A percentile compares a stretch with the other conserved stretches of the same genome.
phyloP scores from a whole-genome alignment of 257 asterid species.

The Paraleonurus japonicus region DNA sequence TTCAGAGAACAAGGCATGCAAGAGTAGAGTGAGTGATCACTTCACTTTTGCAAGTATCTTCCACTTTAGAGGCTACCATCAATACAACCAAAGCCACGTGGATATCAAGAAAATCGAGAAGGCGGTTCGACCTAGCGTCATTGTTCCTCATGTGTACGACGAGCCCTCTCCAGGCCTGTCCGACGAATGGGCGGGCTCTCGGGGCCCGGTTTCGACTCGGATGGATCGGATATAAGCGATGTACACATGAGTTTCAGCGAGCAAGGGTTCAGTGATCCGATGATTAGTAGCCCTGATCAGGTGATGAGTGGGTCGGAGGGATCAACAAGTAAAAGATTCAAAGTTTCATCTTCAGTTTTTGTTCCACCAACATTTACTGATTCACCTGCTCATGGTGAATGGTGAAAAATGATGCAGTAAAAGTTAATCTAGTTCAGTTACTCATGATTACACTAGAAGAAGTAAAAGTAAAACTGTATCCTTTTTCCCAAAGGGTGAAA shows the following conservation, averaged over 20 bases:
- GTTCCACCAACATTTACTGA: slow-evolving; percentile 74
- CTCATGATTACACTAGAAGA: neutral
- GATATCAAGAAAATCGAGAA: slow-evolving; percentile 60
- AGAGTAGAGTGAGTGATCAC: slow-evolving; percentile 80
- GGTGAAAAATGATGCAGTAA: slow-evolving; percentile 15
- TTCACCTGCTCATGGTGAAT: slow-evolving; percentile 37
- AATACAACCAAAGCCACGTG: slow-evolving; percentile 38
- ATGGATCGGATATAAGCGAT: slow-evolving; percentile 56
- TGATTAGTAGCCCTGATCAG: slow-evolving; percentile 71
- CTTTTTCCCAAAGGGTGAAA: slow-evolving; percentile 36
- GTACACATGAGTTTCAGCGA: slow-evolving; percentile 32
- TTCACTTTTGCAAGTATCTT: slow-evolving; percentile 86
- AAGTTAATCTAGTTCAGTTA: neutral
- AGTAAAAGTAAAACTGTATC: neutral
- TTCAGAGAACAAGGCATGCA: slow-evolving; percentile 56
- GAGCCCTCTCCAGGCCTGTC: slow-evolving; percentile 48
- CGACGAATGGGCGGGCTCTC: slow-evolving; percentile 54
- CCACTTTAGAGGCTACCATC: slow-evolving; percentile 51
- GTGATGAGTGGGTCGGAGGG: slow-evolving; percentile 38
- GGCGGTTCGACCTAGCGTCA: slow-evolving; percentile 75
- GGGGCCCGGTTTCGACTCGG: slow-evolving; percentile 46
- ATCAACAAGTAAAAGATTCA: slow-evolving; percentile 73
- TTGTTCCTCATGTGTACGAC: slow-evolving; percentile 54
- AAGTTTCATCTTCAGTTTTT: slow-evolving; percentile 74
- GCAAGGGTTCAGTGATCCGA: slow-evolving; percentile 40